Base-by-base conservation (phyloP, 2,329 filamentous ascomycete species). In the Hypocreales sp. region DNA sequence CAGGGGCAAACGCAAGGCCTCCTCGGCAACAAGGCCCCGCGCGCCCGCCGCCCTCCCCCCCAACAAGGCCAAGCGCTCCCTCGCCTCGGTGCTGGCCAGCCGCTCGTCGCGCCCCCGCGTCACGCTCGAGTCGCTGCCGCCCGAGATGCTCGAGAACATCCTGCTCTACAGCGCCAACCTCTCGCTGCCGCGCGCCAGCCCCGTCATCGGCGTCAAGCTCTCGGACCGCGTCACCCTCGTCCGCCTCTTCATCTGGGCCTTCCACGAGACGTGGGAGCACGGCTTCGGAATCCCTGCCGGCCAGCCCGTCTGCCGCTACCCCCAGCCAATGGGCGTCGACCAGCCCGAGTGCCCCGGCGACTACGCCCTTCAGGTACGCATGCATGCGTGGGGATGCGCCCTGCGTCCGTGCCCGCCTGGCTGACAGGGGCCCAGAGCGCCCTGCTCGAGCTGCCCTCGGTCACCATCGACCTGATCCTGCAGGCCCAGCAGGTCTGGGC, bases 101-200 rank as follows among this genome's bases (percentile, higher is more conserved):
- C 44, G 46, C 23, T 30, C 40, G 10, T 30, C 35, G 9, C 44
- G 43, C 14, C 37, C 29, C 15, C 42, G 44, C 11, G 28, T 38
- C 4, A 40, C 24, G 8, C 37, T 56, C 14, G 44, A 54, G 26
- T 39, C 39, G 17, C 45, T 72, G 7, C 67, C 67, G 0, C 40
- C 57, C 6, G 67, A 72, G 41, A 48, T 72, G 15, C 52, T 72
- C 9, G 63, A 70, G 39, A 50, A 35, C 18, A 67, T 72, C 25
- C 58, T 69, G 29, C 44, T 64, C 35, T 45, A 60, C 28, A 67
- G 64, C 26, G 41, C 47, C 33, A 69, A 66, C 35, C 34, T 63
- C 25, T 51, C 58, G 27, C 48, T 72, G 1, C 54, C 64, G 1
- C 52, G 47, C 5, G 50, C 56, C 26, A 61, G 54, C 27, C 55